Base-by-base conservation (phyloP, 2,329 filamentous ascomycete genomes). In the Alternaria gaisen region DNA sequence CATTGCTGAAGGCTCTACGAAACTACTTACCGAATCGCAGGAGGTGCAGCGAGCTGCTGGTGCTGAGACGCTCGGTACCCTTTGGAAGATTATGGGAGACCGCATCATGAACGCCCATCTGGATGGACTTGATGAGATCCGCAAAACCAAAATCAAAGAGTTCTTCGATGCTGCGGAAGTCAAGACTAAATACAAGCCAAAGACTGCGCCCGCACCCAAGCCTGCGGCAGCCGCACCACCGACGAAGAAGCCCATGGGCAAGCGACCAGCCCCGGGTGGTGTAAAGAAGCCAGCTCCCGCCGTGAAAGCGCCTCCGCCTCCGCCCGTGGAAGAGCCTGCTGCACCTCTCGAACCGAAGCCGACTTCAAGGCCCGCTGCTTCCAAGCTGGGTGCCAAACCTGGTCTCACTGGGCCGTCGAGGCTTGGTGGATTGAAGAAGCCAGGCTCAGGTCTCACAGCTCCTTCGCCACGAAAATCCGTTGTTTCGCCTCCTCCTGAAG, bases 81-180 rank as follows among this genome's bases (percentile, higher is more conserved):
- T 99, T 51, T 98, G 97, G 95, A 99, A 98, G 82, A 98, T 99
- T 56, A 92, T 98, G 82, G 94, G 95, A 42, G 96, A 99, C 79
- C 88, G 95, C 58, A 92, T 92, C 53, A 99, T 99, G 95, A 93
- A 91, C 43, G 91, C 92, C 9, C 91, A 97, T 76, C 82, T 99
- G 16, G 94, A 94, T 65, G 93, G 93, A 3, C 84, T 99, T 3
- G 95, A 99, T 75, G 95, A 99, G 24, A 98, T 98, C 68, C 88
- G 94, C 63, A 98, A 97, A 82, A 91, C 85, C 64, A 99, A 97
- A 79, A 91, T 98, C 77, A 97, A 96, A 81, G 95, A 99, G 77
- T 98, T 88, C 77, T 91, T 89, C 61, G 91, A 94, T 56, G 85
- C 86, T 5, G 92, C 92, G 28, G 89, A 94, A 75, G 92, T 96